phyloP scores from a whole-genome alignment of 2,329 filamentous ascomycete genomes.

The Apiospora marii region DNA sequence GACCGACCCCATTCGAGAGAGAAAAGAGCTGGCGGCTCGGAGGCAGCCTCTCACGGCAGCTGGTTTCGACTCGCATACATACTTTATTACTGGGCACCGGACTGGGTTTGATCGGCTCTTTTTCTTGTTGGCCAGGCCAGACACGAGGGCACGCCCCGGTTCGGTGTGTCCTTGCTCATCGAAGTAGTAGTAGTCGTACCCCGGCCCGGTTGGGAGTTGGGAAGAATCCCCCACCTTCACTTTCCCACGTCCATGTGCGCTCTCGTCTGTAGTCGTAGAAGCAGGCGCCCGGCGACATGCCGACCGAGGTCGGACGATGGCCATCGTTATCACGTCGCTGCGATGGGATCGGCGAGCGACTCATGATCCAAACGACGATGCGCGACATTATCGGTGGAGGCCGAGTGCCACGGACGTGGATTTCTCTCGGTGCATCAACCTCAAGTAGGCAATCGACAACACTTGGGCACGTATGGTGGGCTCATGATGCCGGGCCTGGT shows the following conservation, averaged over 20 bases:
- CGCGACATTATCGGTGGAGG: not conserved
- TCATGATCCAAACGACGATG: not conserved
- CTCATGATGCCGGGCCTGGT: not conserved
- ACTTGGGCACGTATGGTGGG: not conserved
- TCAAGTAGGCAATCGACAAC: not conserved
- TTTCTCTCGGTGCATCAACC: constrained; percentile 1
- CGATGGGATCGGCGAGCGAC: not conserved
- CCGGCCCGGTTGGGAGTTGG: not conserved
- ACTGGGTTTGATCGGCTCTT: not conserved
- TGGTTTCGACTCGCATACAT: not conserved
- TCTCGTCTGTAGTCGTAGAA: not conserved
- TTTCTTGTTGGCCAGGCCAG: not conserved
- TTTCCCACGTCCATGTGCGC: not conserved
- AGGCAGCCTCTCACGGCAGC: not conserved
- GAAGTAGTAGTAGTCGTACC: not conserved
- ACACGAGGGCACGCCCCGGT: not conserved
- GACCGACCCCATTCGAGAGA: constrained; percentile 3
- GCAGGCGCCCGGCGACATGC: not conserved
- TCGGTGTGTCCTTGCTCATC: not conserved
- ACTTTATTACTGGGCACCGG: not conserved
- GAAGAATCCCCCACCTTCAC: not conserved
- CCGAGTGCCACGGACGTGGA: not conserved
- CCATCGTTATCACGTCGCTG: not conserved
- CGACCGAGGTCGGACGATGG: constrained; percentile 2
- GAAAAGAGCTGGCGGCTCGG: not conserved